These are phyloP conservation scores for Rhizophora apiculata DNA, from an alignment of 345 rosid genomes.

Conservation along the genomic window DNA sequence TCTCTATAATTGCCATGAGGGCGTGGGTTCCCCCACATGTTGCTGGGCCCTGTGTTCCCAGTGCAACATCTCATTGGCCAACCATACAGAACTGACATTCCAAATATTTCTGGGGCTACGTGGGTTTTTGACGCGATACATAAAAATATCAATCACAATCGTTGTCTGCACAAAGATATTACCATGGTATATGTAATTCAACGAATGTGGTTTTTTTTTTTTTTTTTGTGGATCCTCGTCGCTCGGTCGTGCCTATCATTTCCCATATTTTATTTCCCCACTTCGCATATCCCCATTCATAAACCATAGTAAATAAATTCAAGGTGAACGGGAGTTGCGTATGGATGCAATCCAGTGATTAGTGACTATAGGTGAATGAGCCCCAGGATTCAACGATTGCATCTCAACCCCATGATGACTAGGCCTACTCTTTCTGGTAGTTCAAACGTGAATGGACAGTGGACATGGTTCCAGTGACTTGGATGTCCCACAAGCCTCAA, in stretches of 20 bases:
- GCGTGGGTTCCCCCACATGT: conserved; percentile 16
- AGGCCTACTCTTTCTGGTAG: too few species aligned
- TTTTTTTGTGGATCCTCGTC: too few species aligned
- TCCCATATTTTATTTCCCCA: background rate
- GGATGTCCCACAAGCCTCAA: conserved; percentile 4
- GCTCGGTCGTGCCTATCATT: too few species aligned
- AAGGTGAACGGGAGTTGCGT: background rate
- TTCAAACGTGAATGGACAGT: too few species aligned
- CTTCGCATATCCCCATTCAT: background rate
- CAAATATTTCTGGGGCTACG: background rate
- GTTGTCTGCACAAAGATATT: too few species aligned
- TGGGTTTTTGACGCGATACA: background rate
- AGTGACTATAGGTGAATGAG: background rate
- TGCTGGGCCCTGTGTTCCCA: background rate
- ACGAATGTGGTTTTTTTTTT: too few species aligned
- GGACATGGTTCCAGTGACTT: background rate
- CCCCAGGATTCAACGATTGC: too few species aligned
- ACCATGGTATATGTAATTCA: too few species aligned
- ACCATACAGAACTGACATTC: conserved; percentile 15
- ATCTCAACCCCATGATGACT: too few species aligned
- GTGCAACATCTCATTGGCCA: conserved; percentile 21
- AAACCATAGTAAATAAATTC: background rate
- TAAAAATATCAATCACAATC: too few species aligned
- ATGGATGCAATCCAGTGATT: background rate
- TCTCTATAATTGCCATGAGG: background rate